Conservation (phyloP, 1,139 yeast genomes). For the Scheffersomyces titani region DNA sequence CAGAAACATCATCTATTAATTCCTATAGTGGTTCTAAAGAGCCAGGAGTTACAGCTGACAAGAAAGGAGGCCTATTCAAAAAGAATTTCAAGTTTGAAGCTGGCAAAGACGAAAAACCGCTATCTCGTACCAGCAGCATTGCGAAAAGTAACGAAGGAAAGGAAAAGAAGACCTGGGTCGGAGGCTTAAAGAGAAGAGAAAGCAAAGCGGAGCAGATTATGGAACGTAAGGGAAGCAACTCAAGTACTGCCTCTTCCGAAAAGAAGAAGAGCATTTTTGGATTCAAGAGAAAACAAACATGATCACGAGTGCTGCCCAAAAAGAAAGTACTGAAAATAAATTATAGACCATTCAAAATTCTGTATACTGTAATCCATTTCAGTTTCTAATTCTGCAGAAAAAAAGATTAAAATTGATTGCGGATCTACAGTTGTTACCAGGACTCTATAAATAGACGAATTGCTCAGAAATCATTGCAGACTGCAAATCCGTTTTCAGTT, state of each 20-base stretch:
- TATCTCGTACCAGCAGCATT: slow-evolving; percentile 10
- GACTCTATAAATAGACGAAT: too few species aligned
- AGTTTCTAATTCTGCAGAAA: too few species aligned
- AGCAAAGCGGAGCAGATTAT: slow-evolving; percentile 16
- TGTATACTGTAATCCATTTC: too few species aligned
- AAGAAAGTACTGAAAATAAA: too few species aligned
- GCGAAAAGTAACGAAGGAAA: slow-evolving; percentile 17
- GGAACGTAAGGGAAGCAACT: slow-evolving; percentile 7
- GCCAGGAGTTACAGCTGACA: slow-evolving; percentile 3
- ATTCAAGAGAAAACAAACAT: slow-evolving; percentile 30
- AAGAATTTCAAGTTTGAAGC: slow-evolving; percentile 33
- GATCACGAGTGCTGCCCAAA: too few species aligned
- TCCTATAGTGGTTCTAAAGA: slow-evolving; percentile 7
- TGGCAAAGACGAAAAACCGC: slow-evolving; percentile 10
- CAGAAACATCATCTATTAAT: slow-evolving; percentile 8
- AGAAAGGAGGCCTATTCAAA: slow-evolving; percentile 25
- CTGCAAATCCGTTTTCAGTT: too few species aligned
- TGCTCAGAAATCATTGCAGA: not conserved
- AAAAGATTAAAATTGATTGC: too few species aligned
- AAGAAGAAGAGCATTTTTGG: slow-evolving; percentile 40
- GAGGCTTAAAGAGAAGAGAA: slow-evolving; percentile 40
- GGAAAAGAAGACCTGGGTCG: slow-evolving; percentile 48
- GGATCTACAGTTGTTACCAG: too few species aligned
- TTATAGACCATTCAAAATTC: too few species aligned
- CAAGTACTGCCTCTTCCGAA: slow-evolving; percentile 17